These are phyloP conservation scores for Neurospora sp. DNA, from an alignment of 495 filamentous ascomycete genomes.

Conservation along the genomic window DNA sequence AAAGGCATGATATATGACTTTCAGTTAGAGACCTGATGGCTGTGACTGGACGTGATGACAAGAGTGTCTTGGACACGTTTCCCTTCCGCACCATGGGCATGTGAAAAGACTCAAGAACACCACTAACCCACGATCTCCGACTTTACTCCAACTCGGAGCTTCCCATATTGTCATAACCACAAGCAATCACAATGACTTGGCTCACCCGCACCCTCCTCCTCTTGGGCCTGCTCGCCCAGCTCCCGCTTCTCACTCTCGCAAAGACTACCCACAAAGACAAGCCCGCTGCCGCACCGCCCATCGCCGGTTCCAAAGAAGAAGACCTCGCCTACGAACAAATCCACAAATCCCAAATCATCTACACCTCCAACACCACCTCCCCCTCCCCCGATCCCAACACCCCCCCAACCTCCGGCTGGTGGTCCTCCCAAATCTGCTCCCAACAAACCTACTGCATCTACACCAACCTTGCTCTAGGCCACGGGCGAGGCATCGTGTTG, in stretches of 20 bases:
- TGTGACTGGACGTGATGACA: background rate
- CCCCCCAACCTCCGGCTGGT: constrained; percentile 18
- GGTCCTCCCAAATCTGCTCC: constrained; percentile 20
- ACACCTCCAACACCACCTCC: constrained; percentile 17
- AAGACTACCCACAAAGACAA: constrained; percentile 1
- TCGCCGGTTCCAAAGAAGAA: too few relatives aligned
- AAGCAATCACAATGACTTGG: constrained; percentile 12
- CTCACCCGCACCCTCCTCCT: constrained; percentile 12
- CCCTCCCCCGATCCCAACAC: background rate
- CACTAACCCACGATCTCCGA: too few relatives aligned
- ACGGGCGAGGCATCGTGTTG: constrained; percentile 18
- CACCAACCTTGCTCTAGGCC: constrained; percentile 18
- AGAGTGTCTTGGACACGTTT: background rate
- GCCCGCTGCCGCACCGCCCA: too few relatives aligned
- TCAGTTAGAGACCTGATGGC: too few relatives aligned
- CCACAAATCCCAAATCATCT: constrained; percentile 10
- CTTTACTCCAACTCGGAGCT: background rate
- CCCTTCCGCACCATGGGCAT: background rate
- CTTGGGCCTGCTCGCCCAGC: constrained; percentile 1
- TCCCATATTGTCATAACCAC: background rate
- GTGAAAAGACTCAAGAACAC: background rate
- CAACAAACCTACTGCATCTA: constrained; percentile 22
- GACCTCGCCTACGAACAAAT: constrained; percentile 19
- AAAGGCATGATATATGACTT: background rate
- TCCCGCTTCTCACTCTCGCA: background rate